A percentile compares a stretch with the other conserved stretches of the same genome.
Conservation (phyloP, 345 rosid species). For the Acer saccharum region DNA sequence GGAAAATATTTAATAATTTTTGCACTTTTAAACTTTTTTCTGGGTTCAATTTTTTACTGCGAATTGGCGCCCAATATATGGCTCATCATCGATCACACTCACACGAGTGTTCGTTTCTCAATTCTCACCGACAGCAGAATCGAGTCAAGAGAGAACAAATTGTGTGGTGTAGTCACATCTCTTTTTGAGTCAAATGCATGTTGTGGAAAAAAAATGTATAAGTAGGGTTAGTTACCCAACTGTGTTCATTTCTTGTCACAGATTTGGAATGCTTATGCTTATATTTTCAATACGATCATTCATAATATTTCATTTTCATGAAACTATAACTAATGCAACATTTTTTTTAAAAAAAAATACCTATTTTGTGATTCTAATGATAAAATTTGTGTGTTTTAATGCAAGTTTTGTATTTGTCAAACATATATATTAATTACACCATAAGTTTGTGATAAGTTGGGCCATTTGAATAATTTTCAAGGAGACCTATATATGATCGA, state of each 20-base stretch:
- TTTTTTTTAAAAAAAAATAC: too few species aligned
- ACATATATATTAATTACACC: too few species aligned
- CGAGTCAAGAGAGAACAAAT: too few species aligned
- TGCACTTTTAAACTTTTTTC: background rate
- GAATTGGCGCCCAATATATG: background rate
- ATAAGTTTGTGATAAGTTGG: too few species aligned
- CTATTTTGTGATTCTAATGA: too few species aligned
- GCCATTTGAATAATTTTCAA: background rate
- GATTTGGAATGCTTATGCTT: background rate
- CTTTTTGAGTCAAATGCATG: background rate
- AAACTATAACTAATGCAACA: background rate
- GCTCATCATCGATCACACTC: background rate
- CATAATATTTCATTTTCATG: background rate
- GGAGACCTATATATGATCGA: background rate
- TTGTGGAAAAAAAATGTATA: too few species aligned
- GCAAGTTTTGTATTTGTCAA: background rate
- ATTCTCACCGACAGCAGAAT: conserved; percentile 9
- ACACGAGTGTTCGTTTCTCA: background rate
- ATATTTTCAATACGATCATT: background rate
- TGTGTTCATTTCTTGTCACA: background rate
- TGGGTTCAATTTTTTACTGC: background rate
- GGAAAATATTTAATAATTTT: background rate
- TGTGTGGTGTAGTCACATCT: too few species aligned
- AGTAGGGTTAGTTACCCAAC: background rate
- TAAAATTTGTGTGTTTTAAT: background rate